Percentiles rank a stretch among this genome's conserved stretches.
These are phyloP conservation scores for Cryptococcus sp. DNA, from an alignment of 1,284 basidiomycete genomes.

Conservation along the genomic window DNA sequence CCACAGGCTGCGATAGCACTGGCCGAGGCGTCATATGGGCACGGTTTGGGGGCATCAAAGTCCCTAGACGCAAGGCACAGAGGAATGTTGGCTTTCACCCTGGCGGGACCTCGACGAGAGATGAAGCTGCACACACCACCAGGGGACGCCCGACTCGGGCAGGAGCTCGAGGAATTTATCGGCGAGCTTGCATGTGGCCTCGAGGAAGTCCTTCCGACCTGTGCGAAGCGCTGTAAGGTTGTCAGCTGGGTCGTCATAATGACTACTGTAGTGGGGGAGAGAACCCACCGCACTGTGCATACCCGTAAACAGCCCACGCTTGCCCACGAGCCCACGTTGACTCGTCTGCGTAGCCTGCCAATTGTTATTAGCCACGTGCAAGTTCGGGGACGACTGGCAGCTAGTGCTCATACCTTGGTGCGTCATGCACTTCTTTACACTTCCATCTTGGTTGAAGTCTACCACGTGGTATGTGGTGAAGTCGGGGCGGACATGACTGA, in stretches of 20 bases:
- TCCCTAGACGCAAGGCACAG: conserved; percentile 23
- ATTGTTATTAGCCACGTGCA: conserved; percentile 3
- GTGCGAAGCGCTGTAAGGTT: conserved; percentile 30
- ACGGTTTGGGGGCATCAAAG: conserved; percentile 37
- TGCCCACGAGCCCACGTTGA: conserved; percentile 40
- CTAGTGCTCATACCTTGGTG: conserved; percentile 27
- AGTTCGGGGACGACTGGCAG: neutral
- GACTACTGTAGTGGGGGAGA: neutral
- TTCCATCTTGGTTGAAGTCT: conserved; percentile 31
- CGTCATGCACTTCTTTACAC: conserved; percentile 21
- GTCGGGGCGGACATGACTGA: conserved; percentile 31
- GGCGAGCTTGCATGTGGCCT: conserved; percentile 25
- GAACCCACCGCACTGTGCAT: conserved; percentile 35
- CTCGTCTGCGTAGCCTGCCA: conserved; percentile 32
- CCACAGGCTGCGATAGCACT: conserved; percentile 32
- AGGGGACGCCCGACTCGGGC: conserved; percentile 30
- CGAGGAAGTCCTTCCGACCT: conserved; percentile 34
- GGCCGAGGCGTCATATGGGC: conserved; percentile 40
- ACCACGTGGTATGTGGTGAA: conserved; percentile 41
- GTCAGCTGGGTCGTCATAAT: neutral
- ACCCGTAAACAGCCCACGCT: conserved; percentile 44
- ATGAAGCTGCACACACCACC: conserved; percentile 26
- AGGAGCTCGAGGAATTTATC: conserved; percentile 36
- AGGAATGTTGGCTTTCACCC: too few relatives aligned
- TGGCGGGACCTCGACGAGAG: too few relatives aligned